Base-by-base conservation (phyloP, 1,284 basidiomycete genomes). In the Ganoderma sp. region DNA sequence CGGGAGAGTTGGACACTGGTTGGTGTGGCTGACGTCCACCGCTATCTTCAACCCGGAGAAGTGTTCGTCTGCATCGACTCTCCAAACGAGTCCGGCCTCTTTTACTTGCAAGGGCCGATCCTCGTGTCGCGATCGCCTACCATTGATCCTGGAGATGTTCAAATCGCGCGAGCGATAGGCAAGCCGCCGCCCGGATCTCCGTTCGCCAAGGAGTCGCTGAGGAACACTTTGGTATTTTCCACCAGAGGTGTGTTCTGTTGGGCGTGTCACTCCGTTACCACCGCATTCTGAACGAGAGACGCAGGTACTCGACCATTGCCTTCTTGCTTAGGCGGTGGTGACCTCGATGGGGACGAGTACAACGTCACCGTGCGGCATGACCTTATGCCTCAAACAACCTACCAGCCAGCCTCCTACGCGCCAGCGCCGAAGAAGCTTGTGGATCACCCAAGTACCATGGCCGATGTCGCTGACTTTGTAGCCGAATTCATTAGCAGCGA, bases 381-480 rank as follows among this genome's bases (percentile, higher is more conserved):
- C 1, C 67, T 79, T 2, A 60, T 65, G 6, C 77, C 78, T 4
- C 56, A 25, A 5, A 62, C 63, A 9, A 79, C 73, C 2, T 76
- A 76, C 50, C 17, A 64, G 14, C 84, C 91, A 6, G 89, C 86
- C 2, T 76, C 78, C n/a, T 92, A 92, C 71, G 73, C 77, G 12
- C 79, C 86, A 1, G 86, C 85, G 0, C 73, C 76, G 12, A 85
- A 79, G 72, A 86, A 85, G 65, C 60, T 81, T 3, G 76, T 93
- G 0, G 75, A 83, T 56, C 84, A 84, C 39, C 84, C 80, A 43
- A 88, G 86, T 76, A 91, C 84, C 12, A 91, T 90, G 82, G 80
- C 75, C 19, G 94, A 91, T 78, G 88, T 93, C 2, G 88, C 87
- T 1, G 87, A 92, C 60, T 94, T 93, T 74, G 86, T 93, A 17